A percentile compares a stretch with the other conserved stretches of the same genome.
phyloP scores from a whole-genome alignment of 257 asterid genomes.

The Solanum appendiculatum region DNA sequence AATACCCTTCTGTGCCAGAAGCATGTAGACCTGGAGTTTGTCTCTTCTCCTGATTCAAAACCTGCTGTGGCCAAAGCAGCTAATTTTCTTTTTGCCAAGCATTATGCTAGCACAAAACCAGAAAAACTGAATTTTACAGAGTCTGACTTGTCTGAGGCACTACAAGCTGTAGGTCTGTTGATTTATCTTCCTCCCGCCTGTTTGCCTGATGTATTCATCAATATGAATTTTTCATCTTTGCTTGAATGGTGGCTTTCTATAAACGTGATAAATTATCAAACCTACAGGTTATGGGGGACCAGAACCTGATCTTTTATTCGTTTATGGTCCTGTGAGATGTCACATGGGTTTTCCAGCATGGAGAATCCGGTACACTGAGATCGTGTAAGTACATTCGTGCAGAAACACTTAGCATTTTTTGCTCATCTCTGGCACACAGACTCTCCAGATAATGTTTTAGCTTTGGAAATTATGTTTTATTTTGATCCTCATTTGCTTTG shows the following conservation, averaged over 20 bases:
- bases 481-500: background rate
- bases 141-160: constrained; percentile 61
- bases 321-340: constrained; percentile 88
- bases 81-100: constrained; percentile 52
- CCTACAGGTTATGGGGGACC: constrained; percentile 52
- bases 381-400: constrained; percentile 50
- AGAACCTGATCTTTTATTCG: constrained; percentile 77
- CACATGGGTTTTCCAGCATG: constrained; percentile 94
- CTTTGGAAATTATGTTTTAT: background rate
- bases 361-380: constrained; percentile 94
- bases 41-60: constrained; percentile 72
- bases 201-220: background rate
- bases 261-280: background rate
- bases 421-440: background rate
- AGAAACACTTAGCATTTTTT: background rate
- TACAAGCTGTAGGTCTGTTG: constrained; percentile 51
- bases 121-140: constrained; percentile 53
- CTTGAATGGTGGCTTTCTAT: background rate
- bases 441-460: background rate
- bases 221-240: background rate
- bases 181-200: constrained; percentile 2
- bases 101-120: constrained; percentile 19
- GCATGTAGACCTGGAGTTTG: constrained; percentile 47
- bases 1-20: constrained; percentile 27
- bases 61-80: constrained; percentile 84